Conservation (phyloP, 2,329 filamentous ascomycete genomes). For the Phyllosticta citriasiana region DNA sequence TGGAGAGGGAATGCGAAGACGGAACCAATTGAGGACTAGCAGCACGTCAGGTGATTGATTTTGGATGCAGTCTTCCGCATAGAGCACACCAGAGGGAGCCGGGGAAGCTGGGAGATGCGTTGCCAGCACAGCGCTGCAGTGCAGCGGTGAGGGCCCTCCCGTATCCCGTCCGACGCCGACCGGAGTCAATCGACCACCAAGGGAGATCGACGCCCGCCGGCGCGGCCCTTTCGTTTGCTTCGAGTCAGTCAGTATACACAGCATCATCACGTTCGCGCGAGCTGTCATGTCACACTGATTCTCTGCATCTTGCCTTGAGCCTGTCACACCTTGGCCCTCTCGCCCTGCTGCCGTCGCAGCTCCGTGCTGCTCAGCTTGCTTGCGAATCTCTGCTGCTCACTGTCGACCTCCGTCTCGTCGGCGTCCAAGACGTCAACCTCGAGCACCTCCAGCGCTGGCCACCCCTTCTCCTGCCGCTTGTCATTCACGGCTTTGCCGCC, state of each 20-base stretch:
- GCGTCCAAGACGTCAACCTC: slow-evolving; percentile 83
- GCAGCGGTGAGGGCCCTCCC: neutral
- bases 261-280: neutral
- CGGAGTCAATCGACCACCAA: neutral
- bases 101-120: neutral
- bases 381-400: slow-evolving; percentile 53
- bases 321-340: neutral
- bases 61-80: neutral
- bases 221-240: neutral
- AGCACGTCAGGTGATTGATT: slow-evolving; percentile 3
- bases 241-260: neutral
- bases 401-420: slow-evolving; percentile 41
- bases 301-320: neutral
- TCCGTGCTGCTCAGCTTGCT: slow-evolving; percentile 88
- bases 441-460: slow-evolving; percentile 66
- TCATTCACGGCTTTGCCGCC: slow-evolving; percentile 81
- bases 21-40: slow-evolving; percentile 3
- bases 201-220: neutral
- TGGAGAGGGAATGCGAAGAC: slow-evolving; percentile 5
- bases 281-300: neutral
- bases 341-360: slow-evolving; percentile 44
- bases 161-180: neutral
- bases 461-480: slow-evolving; percentile 66
- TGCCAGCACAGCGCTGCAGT: neutral
- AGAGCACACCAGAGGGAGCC: neutral